Conservation (phyloP, 163 green algal species). For the Scenedesmus sp. region DNA sequence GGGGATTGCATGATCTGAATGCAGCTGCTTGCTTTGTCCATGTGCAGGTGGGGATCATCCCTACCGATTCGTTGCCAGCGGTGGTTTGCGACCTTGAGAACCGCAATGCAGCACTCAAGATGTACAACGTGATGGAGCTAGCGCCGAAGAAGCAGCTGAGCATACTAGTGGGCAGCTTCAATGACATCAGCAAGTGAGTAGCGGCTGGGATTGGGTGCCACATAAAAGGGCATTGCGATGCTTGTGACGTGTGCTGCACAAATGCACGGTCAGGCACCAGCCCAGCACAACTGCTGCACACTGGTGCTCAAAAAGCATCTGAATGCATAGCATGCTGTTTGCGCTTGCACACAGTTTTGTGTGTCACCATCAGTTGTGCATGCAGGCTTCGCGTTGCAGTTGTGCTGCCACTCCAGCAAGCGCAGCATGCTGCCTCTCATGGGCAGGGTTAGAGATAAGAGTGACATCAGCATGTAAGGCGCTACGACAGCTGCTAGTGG, state of each 20-base stretch:
- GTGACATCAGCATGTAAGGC: too few species aligned
- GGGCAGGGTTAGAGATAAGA: too few species aligned
- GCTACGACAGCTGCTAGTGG: not conserved
- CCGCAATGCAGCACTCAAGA: slow-evolving; percentile 77
- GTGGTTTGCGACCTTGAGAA: slow-evolving; percentile 92
- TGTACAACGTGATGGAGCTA: slow-evolving; percentile 89
- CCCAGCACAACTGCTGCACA: too few species aligned
- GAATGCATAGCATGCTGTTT: too few species aligned
- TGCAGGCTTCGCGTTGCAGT: too few species aligned
- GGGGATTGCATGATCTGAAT: not conserved
- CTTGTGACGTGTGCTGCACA: too few species aligned
- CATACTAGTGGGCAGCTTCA: slow-evolving; percentile 76
- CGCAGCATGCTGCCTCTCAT: too few species aligned
- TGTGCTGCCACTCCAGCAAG: too few species aligned
- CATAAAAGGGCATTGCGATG: too few species aligned
- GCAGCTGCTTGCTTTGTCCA: not conserved
- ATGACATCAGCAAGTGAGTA: slow-evolving; percentile 60
- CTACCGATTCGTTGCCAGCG: slow-evolving; percentile 91
- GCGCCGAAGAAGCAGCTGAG: slow-evolving; percentile 88
- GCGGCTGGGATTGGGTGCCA: too few species aligned
- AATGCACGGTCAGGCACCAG: too few species aligned
- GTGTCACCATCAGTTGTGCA: too few species aligned
- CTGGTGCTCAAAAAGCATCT: not conserved
- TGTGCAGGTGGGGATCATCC: slow-evolving; percentile 91
- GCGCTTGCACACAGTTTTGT: not conserved